A percentile compares a stretch with the other conserved stretches of the same genome.
These are phyloP conservation scores for Dothideomycetidae sp. DNA, from an alignment of 2,329 filamentous ascomycete species.

Conservation along the genomic window DNA sequence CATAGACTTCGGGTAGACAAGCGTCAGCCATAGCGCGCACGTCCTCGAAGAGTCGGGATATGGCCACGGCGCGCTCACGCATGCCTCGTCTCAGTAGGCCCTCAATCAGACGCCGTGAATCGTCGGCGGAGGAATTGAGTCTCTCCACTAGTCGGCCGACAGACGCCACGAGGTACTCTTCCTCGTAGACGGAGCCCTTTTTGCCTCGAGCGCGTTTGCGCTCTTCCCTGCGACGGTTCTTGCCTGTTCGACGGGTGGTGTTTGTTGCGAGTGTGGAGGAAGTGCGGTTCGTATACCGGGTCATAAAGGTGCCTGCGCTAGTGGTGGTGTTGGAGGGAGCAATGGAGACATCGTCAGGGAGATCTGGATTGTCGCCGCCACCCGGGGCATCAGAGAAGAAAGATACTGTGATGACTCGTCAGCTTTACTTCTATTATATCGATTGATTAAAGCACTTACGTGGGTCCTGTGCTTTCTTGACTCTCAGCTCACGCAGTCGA, in stretches of 20 bases:
- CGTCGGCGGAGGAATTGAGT: constrained; percentile 56
- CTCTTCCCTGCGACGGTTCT: constrained; percentile 81
- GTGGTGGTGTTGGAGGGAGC: constrained; percentile 76
- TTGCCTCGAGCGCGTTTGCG: constrained; percentile 87
- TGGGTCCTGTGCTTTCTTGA: constrained; percentile 70
- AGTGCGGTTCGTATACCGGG: constrained; percentile 69
- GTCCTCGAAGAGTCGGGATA: constrained; percentile 60
- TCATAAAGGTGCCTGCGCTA: constrained; percentile 65
- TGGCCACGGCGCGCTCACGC: constrained; percentile 69
- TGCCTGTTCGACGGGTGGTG: constrained; percentile 65
- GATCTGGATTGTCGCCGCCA: constrained; percentile 41
- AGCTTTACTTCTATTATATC: no score
- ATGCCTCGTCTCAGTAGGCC: constrained; percentile 68
- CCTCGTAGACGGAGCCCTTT: constrained; percentile 95
- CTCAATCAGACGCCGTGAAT: constrained; percentile 60
- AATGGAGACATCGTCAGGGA: constrained; percentile 85
- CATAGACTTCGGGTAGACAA: constrained; percentile 59
- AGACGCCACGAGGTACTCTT: constrained; percentile 88
- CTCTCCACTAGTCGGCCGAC: constrained; percentile 71
- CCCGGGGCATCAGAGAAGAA: constrained; percentile 57
- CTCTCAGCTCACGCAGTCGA: constrained; percentile 66
- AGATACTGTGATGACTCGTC: constrained; percentile 37
- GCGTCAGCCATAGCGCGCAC: constrained; percentile 55
- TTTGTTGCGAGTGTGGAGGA: constrained; percentile 57
- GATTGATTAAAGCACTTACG: no score